Base-by-base conservation (phyloP, 2,329 filamentous ascomycete genomes). In the Verticillium longisporum region DNA sequence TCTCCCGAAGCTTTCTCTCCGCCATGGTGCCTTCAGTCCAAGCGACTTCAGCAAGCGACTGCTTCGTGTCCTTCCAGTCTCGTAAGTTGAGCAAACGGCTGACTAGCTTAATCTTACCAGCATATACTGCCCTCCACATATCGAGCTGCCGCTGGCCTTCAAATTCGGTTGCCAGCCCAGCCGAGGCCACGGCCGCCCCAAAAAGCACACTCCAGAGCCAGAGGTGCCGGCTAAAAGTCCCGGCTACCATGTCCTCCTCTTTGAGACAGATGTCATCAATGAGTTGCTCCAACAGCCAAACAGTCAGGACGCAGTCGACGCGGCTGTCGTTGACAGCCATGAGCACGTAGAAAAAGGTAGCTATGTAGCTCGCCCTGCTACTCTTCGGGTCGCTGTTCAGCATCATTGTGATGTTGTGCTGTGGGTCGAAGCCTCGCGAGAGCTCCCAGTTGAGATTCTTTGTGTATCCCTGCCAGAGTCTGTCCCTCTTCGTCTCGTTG, bases 141-240 rank as follows among this genome's bases (percentile, higher is more conserved):
- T 70, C 70, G 63, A 78, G 70, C 62, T 78, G 76, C 61, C 68
- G 69, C 60, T 69, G 69, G 60, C 78, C 76, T 14, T 71, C 66
- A 3, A 67, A 64, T 50, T 73, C 76, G 55, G 68, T 69, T 26
- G 73, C 68, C 60, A 71, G 71, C 14, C 73, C 75, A n/a, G 74
- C 69, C 58, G 69, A 70, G 53, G 75, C 75, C 55, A 75, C 73
- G 38, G 76, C 77, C 10, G 77, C 77, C 53, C 77, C 77, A 61
- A 80, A 78, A 68, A 79, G 72, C 55, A 78, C 74, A 26, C 76
- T 77, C 75, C 77, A 80, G 37, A 80, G 73, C 77, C 77, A 80
- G 34, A 78, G 68, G 57, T 75, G 72, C 61, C 73, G 74, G 60
- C 73, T 77, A 68, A 77, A 79, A 18, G 71, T 69, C n/a, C 74